A percentile compares a stretch with the other conserved stretches of the same genome.
phyloP scores from a whole-genome alignment of 2,329 filamentous ascomycete genomes.

The Fusarium proliferatum region DNA sequence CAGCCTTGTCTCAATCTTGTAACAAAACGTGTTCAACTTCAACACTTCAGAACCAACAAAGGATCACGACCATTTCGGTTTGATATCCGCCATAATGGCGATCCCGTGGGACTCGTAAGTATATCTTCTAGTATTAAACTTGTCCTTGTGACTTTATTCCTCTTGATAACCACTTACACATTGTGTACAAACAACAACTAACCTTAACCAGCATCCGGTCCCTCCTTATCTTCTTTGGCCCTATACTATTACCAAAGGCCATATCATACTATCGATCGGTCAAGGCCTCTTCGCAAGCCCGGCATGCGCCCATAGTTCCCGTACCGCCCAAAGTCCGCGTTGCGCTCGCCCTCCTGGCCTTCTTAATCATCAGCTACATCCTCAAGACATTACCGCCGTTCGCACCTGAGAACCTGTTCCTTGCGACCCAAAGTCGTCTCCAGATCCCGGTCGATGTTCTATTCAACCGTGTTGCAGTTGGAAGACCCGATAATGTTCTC shows the following conservation, averaged over 20 bases:
- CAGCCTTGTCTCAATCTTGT: slow-evolving; percentile 29
- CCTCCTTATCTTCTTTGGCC: slow-evolving; percentile 73
- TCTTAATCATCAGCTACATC: slow-evolving; percentile 58
- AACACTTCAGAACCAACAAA: not conserved
- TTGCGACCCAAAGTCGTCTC: slow-evolving; percentile 79
- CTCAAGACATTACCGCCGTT: slow-evolving; percentile 74
- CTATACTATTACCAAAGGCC: slow-evolving; percentile 75
- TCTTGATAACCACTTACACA: slow-evolving; percentile 7
- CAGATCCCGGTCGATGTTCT: slow-evolving; percentile 87
- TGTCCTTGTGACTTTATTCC: not conserved
- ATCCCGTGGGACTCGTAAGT: slow-evolving; percentile 47
- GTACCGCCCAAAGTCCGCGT: slow-evolving; percentile 65
- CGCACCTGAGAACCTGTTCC: slow-evolving; percentile 84
- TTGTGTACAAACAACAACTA: slow-evolving; percentile 9
- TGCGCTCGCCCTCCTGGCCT: slow-evolving; percentile 69
- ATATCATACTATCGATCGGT: slow-evolving; percentile 72
- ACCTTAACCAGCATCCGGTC: slow-evolving; percentile 60
- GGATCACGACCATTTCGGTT: not conserved
- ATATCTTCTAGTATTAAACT: not conserved
- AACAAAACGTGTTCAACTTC: slow-evolving; percentile 35
- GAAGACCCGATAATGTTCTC: slow-evolving; percentile 62
- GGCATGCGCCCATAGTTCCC: slow-evolving; percentile 64
- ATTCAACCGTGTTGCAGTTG: slow-evolving; percentile 76
- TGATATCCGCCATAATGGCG: slow-evolving; percentile 39
- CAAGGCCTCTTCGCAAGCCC: slow-evolving; percentile 55